Evolutionary conservation across 768 basidiomycete species (phyloP), one percentile per base, ranked within the genome.

Genomic region (Mrakia frigida): DNA sequence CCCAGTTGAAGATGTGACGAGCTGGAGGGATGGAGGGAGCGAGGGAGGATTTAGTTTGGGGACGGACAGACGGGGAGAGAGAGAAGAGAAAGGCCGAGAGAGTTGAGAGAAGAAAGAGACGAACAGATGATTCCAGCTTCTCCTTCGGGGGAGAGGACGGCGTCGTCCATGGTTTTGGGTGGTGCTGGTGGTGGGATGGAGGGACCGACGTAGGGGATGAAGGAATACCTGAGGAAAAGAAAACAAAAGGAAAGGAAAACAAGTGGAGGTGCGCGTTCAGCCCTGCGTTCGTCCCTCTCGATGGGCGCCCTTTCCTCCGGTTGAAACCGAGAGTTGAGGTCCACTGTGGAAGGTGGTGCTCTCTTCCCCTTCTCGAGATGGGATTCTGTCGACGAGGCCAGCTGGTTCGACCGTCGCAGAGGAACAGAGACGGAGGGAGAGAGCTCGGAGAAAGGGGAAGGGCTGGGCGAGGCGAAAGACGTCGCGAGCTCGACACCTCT

Each of bases 1-100:
- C 31, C 75, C 75, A 76, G 37, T 14, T 70, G 59, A 70, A 76
- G 56, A 71, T 50, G 70, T 76, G 75, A 2, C 69, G 53, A 18
- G 69, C 71, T 72, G 53, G 3, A 31, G n/a, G n/a, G n/a, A n/a
- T n/a, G n/a, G n/a, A n/a, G n/a, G n/a, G n/a, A n/a, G n/a, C n/a
- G n/a, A n/a, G n/a, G n/a, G n/a, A n/a, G n/a, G n/a, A n/a, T n/a
- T n/a, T 50, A 43, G 43, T 9, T 43, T 14, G 16, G 43, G 11
- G 11, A 43, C 43, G 43, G 18, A 35, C 0, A 3, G 5, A 7
- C 16, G 5, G 5, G 70, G 6, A 39, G 70, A 28, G 52, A 28
- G 6, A 21, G 31, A n/a, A 13, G 31, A 16, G 3, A 65, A 18
- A 21, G 18, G 18, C 46, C 46, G 46, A 50, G 16, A 50, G 46